A percentile compares a stretch with the other conserved stretches of the same genome.
phyloP scores from a whole-genome alignment of 768 basidiomycete species.

The Chalciporus piperatus region DNA sequence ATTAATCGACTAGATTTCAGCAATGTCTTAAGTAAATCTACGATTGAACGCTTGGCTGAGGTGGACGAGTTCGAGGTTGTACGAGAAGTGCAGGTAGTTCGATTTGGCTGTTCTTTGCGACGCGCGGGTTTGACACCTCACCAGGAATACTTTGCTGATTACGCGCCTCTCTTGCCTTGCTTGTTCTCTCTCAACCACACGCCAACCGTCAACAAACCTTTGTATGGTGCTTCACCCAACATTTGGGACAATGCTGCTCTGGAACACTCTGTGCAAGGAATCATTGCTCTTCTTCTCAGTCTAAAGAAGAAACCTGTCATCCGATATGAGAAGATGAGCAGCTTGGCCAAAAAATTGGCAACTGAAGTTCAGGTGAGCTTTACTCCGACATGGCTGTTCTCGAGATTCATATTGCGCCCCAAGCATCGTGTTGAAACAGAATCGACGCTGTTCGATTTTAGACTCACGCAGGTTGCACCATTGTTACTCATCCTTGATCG shows the following conservation, averaged over 20 bases:
- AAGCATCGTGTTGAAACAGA: conserved; percentile 82
- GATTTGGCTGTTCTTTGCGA: background rate
- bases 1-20: conserved; percentile 73
- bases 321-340: conserved; percentile 90
- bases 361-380: conserved; percentile 71
- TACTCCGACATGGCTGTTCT: background rate
- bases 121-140: background rate
- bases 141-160: conserved; percentile 98
- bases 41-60: conserved; percentile 90
- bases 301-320: conserved; percentile 95
- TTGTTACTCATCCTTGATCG: conserved; percentile 90
- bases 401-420: conserved; percentile 9
- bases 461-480: conserved; percentile 84
- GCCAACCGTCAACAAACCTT: conserved; percentile 57
- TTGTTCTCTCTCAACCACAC: conserved; percentile 84
- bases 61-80: conserved; percentile 97
- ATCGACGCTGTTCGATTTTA: conserved; percentile 86
- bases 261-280: conserved; percentile 73
- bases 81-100: conserved; percentile 86
- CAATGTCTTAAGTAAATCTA: conserved; percentile 83
- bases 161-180: conserved; percentile 79
- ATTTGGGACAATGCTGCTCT: conserved; percentile 75
- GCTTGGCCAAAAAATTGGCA: conserved; percentile 88
- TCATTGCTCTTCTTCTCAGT: conserved; percentile 85
- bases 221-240: conserved; percentile 72